Evolutionary conservation across 441 rosid genomes (phyloP).

Genomic region (Syzygium syzygioides): DNA sequence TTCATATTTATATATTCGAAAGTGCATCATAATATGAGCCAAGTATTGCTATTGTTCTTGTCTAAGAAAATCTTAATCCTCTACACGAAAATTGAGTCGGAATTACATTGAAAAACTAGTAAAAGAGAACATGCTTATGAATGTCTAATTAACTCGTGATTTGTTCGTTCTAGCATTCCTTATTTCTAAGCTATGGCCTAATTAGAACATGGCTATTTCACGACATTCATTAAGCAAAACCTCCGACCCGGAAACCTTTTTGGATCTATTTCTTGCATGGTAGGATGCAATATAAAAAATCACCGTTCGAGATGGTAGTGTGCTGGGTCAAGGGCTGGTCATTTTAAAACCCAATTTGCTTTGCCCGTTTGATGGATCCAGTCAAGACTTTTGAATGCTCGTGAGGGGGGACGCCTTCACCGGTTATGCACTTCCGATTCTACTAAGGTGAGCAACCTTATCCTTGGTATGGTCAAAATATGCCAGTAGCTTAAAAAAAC

Average conservation of each 20-base stretch:
- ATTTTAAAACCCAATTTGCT: neutral
- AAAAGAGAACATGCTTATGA: neutral
- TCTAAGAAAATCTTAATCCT: neutral
- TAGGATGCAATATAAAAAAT: neutral
- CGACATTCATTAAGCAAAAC: fast-evolving
- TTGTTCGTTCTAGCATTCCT: fast-evolving
- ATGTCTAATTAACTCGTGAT: neutral
- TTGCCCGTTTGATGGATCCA: neutral
- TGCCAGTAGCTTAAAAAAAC: neutral
- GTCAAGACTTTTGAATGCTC: too few relatives aligned
- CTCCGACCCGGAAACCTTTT: fast-evolving
- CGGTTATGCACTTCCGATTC: neutral
- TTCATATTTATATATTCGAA: neutral
- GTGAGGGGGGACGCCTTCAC: too few relatives aligned
- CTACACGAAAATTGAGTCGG: neutral
- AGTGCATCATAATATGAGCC: neutral
- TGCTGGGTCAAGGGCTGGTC: neutral
- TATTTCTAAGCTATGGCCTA: neutral
- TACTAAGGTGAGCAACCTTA: neutral
- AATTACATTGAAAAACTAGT: neutral
- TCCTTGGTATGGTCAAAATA: neutral
- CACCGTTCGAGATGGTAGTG: neutral
- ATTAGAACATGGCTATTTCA: neutral
- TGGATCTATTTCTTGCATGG: fast-evolving
- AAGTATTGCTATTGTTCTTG: neutral